Base-by-base conservation (phyloP, 169 alveolate species). In the Plasmodium knowlesi region DNA sequence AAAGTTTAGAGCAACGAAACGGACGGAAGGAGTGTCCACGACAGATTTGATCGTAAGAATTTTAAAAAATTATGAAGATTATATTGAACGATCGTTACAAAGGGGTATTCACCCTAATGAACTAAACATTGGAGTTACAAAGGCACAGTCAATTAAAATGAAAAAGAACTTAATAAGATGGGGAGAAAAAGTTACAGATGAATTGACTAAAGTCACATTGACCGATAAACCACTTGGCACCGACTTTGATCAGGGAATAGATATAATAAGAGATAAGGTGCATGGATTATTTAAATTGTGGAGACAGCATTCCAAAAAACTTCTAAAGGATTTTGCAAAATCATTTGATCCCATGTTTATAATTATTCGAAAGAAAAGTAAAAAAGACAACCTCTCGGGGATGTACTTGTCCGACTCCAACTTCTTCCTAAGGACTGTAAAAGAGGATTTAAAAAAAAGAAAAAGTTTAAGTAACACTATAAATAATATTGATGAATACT, bases 11-110 rank as follows among this genome's bases (percentile, higher is more conserved):
- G 99, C 99, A 10, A 98, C 99, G 3, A 96, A 96, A 74, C 96
- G 99, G 81, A 98, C 99, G 25, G 98, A 95, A 61, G 99, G 99
- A 0, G 98, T 98, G 10, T 98, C 99, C n/a, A 99, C 99, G 50
- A 98, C 99, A 25, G 99, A 99, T 85, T 76, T 98, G 57, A 97
- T 99, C 41, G 98, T 98, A 41, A 95, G 99, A 74, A 98, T 99
- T 50, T 96, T 99, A 39, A 98, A 97, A 90, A 98, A 98, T 92
- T 99, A 98, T 93, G 99, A 98, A 85, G 98, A 98, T 81, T 99
- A 98, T 93, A 97, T 98, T 4, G 98, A 97, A 82, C 82, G 99
- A 90, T 97, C 98, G 12, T 90, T 99, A n/a, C 96, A 97, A 82
- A 96, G 99, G 79, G 99, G 99, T 4, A 97, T 98, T 46, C 97